Evolutionary conservation across 179 eudicot species (phyloP).

Genomic region (Silene coronaria): DNA sequence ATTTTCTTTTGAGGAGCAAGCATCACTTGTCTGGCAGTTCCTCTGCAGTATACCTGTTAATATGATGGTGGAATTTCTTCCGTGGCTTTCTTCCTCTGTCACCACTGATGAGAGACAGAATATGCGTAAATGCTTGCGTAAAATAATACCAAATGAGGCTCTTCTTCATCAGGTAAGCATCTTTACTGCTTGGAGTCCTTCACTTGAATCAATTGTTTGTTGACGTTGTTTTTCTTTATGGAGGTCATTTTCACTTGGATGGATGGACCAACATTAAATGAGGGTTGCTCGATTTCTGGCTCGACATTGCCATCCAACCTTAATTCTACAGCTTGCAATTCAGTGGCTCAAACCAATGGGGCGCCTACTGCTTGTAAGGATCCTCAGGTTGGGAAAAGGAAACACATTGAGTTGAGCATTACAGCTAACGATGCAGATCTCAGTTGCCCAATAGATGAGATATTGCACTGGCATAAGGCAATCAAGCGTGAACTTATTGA

Average conservation of each 20-base stretch:
- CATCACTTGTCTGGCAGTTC: slow-evolving; percentile 85
- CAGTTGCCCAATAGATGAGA: slow-evolving; percentile 66
- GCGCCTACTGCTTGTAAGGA: slow-evolving; percentile 47
- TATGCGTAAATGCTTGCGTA: slow-evolving; percentile 68
- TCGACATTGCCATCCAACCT: slow-evolving; percentile 31
- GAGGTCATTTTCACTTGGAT: slow-evolving; percentile 91
- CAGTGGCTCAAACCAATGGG: slow-evolving; percentile 28
- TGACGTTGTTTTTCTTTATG: slow-evolving; percentile 20
- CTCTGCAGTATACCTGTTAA: slow-evolving; percentile 92
- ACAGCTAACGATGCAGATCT: slow-evolving; percentile 30
- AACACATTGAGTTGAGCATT: slow-evolving; percentile 31
- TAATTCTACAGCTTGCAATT: slow-evolving; percentile 31
- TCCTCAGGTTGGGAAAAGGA: slow-evolving; percentile 45
- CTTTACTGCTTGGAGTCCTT: slow-evolving; percentile 13
- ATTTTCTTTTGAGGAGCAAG: slow-evolving; percentile 90
- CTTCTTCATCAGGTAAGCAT: slow-evolving; percentile 81
- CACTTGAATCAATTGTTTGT: slow-evolving; percentile 18
- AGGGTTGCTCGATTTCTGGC: slow-evolving; percentile 26
- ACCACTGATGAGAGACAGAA: slow-evolving; percentile 71
- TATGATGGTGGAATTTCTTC: slow-evolving; percentile 93
- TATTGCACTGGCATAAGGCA: slow-evolving; percentile 82
- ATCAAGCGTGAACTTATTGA: slow-evolving; percentile 68
- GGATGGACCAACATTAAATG: slow-evolving; percentile 53
- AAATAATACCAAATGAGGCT: slow-evolving; percentile 71
- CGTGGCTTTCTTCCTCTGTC: slow-evolving; percentile 86